A percentile compares a stretch with the other conserved stretches of the same genome.
Conservation (phyloP, 202 grass and related monocot genomes). For the Zizania palustris region DNA sequence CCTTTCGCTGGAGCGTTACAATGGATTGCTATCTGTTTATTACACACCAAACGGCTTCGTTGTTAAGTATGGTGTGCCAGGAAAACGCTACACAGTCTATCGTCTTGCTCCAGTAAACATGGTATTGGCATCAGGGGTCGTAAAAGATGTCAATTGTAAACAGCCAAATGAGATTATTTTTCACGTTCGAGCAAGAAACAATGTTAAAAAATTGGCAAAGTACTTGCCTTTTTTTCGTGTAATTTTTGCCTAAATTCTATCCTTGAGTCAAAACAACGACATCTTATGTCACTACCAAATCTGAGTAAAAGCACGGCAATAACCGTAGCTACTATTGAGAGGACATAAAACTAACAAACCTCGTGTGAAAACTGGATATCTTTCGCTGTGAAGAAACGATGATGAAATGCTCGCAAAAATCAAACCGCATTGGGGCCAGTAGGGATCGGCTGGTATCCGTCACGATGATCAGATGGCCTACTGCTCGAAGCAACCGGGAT, state of each 20-base stretch:
- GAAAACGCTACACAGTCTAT: too few relatives aligned
- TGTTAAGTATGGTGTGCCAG: too few relatives aligned
- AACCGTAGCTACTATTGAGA: too few relatives aligned
- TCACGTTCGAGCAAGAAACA: too few relatives aligned
- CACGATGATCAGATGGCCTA: conserved; percentile 15
- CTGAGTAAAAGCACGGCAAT: neutral
- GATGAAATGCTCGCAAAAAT: neutral
- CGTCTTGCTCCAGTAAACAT: too few relatives aligned
- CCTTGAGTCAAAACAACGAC: neutral
- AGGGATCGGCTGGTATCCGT: conserved; percentile 73
- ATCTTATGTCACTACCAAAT: too few relatives aligned
- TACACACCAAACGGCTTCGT: too few relatives aligned
- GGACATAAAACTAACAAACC: neutral
- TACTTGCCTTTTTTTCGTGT: neutral
- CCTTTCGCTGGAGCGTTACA: too few relatives aligned
- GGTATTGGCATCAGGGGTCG: too few relatives aligned
- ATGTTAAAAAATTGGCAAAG: neutral
- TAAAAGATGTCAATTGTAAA: neutral
- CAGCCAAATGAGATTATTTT: too few relatives aligned
- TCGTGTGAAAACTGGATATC: neutral
- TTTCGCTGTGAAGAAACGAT: neutral
- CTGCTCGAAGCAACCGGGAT: conserved; percentile 54
- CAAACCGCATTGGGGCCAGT: conserved; percentile 66
- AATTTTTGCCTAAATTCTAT: neutral
- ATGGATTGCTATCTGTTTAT: too few relatives aligned